Conservation (phyloP, 2,329 filamentous ascomycete genomes). For the Aspergillus neotritici region DNA sequence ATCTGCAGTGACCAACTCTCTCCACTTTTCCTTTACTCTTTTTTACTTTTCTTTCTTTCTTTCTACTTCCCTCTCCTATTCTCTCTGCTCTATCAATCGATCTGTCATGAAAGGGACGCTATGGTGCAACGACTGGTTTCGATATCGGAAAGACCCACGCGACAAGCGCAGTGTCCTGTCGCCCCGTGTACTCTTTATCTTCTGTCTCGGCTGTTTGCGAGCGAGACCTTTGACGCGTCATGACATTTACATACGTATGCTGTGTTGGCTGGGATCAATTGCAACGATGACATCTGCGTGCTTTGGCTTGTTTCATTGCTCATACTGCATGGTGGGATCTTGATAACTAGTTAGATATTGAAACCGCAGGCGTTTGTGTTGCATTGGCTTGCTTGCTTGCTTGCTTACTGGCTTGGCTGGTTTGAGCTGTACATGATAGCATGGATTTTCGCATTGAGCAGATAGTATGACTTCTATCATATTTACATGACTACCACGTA, state of each 20-base stretch:
- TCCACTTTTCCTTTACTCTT: background rate
- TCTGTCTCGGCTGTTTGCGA: background rate
- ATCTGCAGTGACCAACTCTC: background rate
- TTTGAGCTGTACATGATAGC: too few species aligned
- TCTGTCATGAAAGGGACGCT: background rate
- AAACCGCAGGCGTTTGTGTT: too few species aligned
- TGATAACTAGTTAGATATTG: constrained; percentile 2
- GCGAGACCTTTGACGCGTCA: constrained; percentile 11
- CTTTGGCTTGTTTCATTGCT: constrained; percentile 2
- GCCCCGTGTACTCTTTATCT: background rate
- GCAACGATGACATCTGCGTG: background rate
- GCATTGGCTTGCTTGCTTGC: too few species aligned
- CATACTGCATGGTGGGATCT: constrained; percentile 4
- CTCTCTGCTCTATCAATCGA: background rate
- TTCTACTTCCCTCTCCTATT: background rate
- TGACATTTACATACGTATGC: constrained; percentile 9
- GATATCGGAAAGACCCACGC: too few species aligned
- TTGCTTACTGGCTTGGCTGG: too few species aligned
- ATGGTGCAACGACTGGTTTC: background rate
- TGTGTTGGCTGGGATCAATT: background rate
- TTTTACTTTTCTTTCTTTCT: constrained; percentile 4
- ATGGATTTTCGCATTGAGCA: too few species aligned
- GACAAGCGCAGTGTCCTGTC: too few species aligned
- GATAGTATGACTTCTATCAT: too few species aligned
- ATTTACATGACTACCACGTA: too few species aligned